Percentiles rank a stretch among this genome's conserved stretches.
Conservation (phyloP, 495 filamentous ascomycete genomes). For the Aspergillus haitiensis region DNA sequence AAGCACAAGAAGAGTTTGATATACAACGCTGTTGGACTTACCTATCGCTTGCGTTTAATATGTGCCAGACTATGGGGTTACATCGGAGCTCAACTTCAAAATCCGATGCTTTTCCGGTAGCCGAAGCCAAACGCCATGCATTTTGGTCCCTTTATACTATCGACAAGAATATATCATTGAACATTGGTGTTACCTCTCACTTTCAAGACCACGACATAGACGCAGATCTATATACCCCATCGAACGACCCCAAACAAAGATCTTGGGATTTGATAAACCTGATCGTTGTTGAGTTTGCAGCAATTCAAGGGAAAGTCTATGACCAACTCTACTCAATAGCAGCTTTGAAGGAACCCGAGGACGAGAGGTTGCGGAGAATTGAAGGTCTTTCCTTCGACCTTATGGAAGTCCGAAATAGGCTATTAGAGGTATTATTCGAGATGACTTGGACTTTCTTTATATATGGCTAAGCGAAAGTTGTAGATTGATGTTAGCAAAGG, state of each 20-base stretch:
- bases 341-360: slow-evolving; percentile 17
- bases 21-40: slow-evolving; percentile 32
- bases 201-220: slow-evolving; percentile 35
- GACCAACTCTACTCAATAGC: slow-evolving; percentile 27
- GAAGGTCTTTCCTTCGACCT: slow-evolving; percentile 23
- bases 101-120: slow-evolving; percentile 13
- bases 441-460: not conserved
- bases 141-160: slow-evolving; percentile 33
- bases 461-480: not conserved
- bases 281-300: slow-evolving; percentile 27
- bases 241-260: slow-evolving; percentile 16
- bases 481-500: slow-evolving; percentile 28
- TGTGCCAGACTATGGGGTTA: slow-evolving; percentile 29
- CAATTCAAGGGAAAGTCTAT: slow-evolving; percentile 28
- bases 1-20: slow-evolving; percentile 32
- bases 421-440: slow-evolving; percentile 20
- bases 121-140: slow-evolving; percentile 28
- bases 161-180: slow-evolving; percentile 31
- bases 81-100: slow-evolving; percentile 23
- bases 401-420: slow-evolving; percentile 25
- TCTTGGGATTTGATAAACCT: slow-evolving; percentile 31
- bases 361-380: slow-evolving; percentile 16
- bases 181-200: slow-evolving; percentile 30
- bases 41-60: slow-evolving; percentile 31
- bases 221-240: slow-evolving; percentile 23